phyloP scores from a whole-genome alignment of 1,284 basidiomycete species.

The Cutaneotrichosporon cavernicola region DNA sequence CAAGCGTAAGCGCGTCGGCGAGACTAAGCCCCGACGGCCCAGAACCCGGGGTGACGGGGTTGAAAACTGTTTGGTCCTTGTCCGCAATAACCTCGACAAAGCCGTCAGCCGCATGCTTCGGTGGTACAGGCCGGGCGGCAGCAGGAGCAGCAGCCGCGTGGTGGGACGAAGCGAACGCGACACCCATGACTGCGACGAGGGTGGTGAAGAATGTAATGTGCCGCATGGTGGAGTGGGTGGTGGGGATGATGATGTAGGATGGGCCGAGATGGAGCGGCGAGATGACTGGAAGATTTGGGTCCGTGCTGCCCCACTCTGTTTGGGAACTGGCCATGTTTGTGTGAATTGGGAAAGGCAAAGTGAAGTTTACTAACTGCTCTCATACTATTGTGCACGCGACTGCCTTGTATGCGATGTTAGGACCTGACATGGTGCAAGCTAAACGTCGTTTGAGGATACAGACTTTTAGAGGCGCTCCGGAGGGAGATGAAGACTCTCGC shows the following conservation, averaged over 20 bases:
- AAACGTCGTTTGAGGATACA: too few species aligned
- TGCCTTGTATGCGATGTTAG: too few species aligned
- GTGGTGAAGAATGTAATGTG: conserved; percentile 7
- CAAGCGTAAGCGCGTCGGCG: conserved; percentile 45
- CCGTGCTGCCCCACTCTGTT: not conserved
- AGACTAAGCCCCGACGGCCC: conserved; percentile 23
- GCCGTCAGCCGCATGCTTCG: not conserved
- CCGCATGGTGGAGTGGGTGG: conserved; percentile 11
- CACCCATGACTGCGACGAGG: not conserved
- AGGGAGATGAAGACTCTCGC: too few species aligned
- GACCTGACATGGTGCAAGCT: too few species aligned
- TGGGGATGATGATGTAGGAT: not conserved
- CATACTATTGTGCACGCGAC: too few species aligned
- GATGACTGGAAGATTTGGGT: not conserved
- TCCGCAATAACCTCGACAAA: not conserved
- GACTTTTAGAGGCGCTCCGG: too few species aligned
- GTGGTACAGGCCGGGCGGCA: too few species aligned
- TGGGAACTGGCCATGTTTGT: too few species aligned
- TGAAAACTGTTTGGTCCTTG: conserved; percentile 6
- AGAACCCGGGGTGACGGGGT: not conserved
- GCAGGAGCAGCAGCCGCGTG: not conserved
- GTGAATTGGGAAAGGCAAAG: too few species aligned
- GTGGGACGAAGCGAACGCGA: not conserved
- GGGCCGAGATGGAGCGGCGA: not conserved
- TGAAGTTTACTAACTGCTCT: too few species aligned